Base-by-base conservation (phyloP, 805 yeast species). In the Myxozyma neglecta region DNA sequence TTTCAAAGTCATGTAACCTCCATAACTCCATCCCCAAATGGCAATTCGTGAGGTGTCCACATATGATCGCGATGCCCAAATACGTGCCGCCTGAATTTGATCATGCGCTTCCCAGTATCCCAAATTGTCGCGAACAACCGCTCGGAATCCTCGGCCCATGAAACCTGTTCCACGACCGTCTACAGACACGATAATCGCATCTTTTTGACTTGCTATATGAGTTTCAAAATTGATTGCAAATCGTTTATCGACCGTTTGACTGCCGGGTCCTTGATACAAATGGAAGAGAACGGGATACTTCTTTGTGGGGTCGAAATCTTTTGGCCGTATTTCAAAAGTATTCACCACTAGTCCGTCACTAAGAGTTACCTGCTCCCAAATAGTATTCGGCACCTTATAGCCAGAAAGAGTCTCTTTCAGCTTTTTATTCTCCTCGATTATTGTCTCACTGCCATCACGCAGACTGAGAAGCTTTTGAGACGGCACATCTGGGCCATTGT, bases 11-110 rank as follows among this genome's bases (percentile, higher is more conserved):
- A 90, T 82, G 72, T 84, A 94, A 0, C 98, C 99, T 52, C 99
- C 99, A 72, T 93, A 94, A 24, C 96, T 89, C 99, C 99, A 94
- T 8, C 99, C 99, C 93, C 97, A 94, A 58, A 93, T 83, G 0
- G 96, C 96, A 11, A 90, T 85, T 63, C 83, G 81, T 3, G 80
- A 76, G 29, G 77, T 74, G 71, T 92, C 89, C 46, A 94, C 87
- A 70, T 87, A 93, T 1, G 79, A 61, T 68, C 81, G 83, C 3
- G 75, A 52, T 2, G 83, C 80, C 88, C 94, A 93, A 0, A 79
- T 65, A 66, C 84, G 83, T 1, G 96, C 99, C 4, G 96, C 96
- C 0, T 84, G 76, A 43, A 94, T 88, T 75, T 93, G 97, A 74
- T 94, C 99, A 34, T 77, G 76, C 1, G 94, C 88, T 74, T 94